Percentiles rank a stretch among this genome's conserved stretches.
These are phyloP conservation scores for Colletotrichum somersetense DNA, from an alignment of 2,329 filamentous ascomycete species.

Conservation along the genomic window DNA sequence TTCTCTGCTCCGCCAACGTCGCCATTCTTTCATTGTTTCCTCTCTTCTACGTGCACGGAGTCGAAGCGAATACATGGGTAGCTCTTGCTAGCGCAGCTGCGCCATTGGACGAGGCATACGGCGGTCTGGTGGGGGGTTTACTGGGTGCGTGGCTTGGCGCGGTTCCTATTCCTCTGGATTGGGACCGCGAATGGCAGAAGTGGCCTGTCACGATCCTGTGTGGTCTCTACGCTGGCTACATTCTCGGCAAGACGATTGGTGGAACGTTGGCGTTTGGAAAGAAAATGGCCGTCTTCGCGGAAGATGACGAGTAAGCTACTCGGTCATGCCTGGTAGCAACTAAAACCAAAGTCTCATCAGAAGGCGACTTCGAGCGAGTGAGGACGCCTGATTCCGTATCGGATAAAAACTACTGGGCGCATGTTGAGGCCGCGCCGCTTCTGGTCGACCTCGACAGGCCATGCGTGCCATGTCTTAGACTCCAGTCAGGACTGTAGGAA, in stretches of 20 bases:
- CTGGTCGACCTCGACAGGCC: not conserved
- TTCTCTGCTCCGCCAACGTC: conserved; percentile 85
- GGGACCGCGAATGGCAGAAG: conserved; percentile 99
- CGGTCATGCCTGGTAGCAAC: not conserved
- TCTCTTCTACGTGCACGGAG: conserved; percentile 86
- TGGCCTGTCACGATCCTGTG: conserved; percentile 94
- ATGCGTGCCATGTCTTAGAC: conserved; percentile 6
- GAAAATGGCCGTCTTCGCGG: conserved; percentile 50
- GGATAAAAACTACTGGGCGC: not conserved
- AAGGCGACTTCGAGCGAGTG: not conserved
- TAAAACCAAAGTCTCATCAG: not conserved
- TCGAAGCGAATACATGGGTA: conserved; percentile 79
- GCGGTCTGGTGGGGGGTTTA: conserved; percentile 80
- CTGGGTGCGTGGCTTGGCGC: conserved; percentile 93
- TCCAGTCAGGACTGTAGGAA: not conserved
- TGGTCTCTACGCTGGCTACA: conserved; percentile 84
- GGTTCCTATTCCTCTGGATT: conserved; percentile 94
- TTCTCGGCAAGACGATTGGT: conserved; percentile 75
- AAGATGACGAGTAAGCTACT: conserved; percentile 22
- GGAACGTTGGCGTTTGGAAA: conserved; percentile 63
- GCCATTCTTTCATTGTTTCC: conserved; percentile 83
- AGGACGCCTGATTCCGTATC: not conserved
- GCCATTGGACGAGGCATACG: conserved; percentile 88
- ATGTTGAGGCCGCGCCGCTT: not conserved
- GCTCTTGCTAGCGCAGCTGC: conserved; percentile 73